Percentiles rank a stretch among this genome's conserved stretches.
These are phyloP conservation scores for Saccharum officinarum DNA, from an alignment of 176 grass and related monocot genomes.

Conservation along the genomic window DNA sequence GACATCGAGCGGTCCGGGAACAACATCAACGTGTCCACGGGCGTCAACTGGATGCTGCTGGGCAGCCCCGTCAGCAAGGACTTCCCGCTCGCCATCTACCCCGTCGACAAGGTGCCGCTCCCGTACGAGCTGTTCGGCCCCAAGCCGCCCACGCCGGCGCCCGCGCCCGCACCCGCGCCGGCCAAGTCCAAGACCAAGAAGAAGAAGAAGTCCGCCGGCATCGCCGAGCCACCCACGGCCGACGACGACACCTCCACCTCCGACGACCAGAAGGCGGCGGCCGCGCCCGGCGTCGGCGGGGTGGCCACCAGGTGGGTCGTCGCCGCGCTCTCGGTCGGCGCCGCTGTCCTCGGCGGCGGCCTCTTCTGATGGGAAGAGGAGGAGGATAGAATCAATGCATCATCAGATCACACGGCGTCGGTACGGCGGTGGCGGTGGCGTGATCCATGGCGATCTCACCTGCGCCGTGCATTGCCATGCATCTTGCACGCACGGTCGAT, in stretches of 20 bases:
- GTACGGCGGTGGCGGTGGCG: not conserved
- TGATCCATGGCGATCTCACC: not conserved
- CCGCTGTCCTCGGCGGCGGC: not conserved
- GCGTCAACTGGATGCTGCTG: constrained; percentile 56
- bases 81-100: constrained; percentile 71
- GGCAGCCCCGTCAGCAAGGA: constrained; percentile 37
- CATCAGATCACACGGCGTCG: not conserved
- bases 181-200: constrained; percentile 56
- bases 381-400: not conserved
- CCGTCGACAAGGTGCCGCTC: constrained; percentile 66
- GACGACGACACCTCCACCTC: constrained; percentile 21
- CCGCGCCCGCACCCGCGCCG: constrained; percentile 30
- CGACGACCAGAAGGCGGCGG: constrained; percentile 26
- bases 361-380: not conserved
- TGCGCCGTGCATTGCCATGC: not conserved
- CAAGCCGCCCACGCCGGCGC: constrained; percentile 58
- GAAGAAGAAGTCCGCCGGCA: constrained; percentile 45
- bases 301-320: constrained; percentile 33
- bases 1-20: constrained; percentile 42
- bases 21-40: constrained; percentile 74
- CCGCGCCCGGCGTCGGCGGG: not conserved
- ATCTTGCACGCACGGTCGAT: not conserved
- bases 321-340: constrained; percentile 11
- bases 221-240: constrained; percentile 39
- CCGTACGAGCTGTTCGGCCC: constrained; percentile 71